Evolutionary conservation across 768 basidiomycete genomes (phyloP), one percentile per base, ranked within the genome.

Genomic region (Candolleomyces eurysporus): DNA sequence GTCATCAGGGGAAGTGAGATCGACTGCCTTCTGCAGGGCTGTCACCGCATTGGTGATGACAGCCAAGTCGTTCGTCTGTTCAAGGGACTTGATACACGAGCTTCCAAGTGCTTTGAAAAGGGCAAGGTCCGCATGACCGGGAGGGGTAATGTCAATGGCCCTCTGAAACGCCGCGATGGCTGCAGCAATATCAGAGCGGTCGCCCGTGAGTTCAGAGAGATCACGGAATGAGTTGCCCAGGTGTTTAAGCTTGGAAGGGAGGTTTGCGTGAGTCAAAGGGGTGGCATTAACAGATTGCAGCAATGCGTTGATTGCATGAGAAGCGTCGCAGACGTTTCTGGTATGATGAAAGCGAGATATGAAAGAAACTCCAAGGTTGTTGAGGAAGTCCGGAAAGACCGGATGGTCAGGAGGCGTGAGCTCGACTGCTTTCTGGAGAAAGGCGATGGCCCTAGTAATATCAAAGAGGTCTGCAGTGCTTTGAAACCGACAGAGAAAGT

Each of bases 231-330:
- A 31, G 30, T 54, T 26, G n/a, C 42, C 62, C 30, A 65, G 61
- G 45, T 64, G 64, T 11, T 53, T 63, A 49, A 66, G 58, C 5
- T 62, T 31, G 8, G 57, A 30, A 13, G 57, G 46, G 11, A 59
- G 66, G 32, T 56, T 42, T 19, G 63, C 57, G 51, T 72, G 59
- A 26, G 21, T 4, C 1, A 9, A 9, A 17, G 66, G 66, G 17
- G 57, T 62, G 39, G 59, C 17, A 1, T 62, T 61, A 16, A 62
- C 62, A 14, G 63, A 66, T 10, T 57, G 45, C 22, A 54, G 58
- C 17, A 63, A 62, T 13, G 50, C 22, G 13, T 6, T 36, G 22
- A 73, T 67, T 5, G 70, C 65, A 57, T 65, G 43, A 9, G 68
- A 55, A 7, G 70, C 54, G 56, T 65, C 63, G n/a, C 1, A 5